These are phyloP conservation scores for Termitomyces sp. DNA, from an alignment of 768 basidiomycete genomes.

Conservation along the genomic window DNA sequence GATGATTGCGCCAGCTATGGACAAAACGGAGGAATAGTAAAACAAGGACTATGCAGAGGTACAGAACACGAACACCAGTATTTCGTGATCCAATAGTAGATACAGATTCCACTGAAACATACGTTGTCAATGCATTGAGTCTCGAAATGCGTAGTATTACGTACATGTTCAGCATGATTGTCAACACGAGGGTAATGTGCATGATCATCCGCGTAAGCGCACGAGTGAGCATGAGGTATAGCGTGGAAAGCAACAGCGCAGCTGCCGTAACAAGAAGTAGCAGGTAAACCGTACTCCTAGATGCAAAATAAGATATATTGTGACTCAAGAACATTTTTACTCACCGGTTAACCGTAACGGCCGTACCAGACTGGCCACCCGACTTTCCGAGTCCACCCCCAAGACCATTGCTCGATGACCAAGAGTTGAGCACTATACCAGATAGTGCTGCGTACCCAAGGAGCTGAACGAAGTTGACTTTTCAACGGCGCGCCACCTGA, in stretches of 20 bases:
- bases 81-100: constrained; percentile 72
- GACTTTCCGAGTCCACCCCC: constrained; percentile 70
- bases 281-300: constrained; percentile 73
- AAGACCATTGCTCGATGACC: constrained; percentile 62
- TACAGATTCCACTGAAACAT: constrained; percentile 58
- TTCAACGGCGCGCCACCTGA: too few relatives aligned
- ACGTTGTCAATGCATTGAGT: constrained; percentile 1
- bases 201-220: constrained; percentile 73
- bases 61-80: constrained; percentile 56
- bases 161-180: constrained; percentile 63
- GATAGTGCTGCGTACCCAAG: constrained; percentile 69
- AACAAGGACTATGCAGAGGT: background rate
- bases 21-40: background rate
- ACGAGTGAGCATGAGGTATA: constrained; percentile 70
- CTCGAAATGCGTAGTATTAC: constrained; percentile 18
- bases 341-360: constrained; percentile 66
- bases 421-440: constrained; percentile 61
- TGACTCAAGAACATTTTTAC: constrained; percentile 19
- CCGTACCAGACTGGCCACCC: constrained; percentile 54
- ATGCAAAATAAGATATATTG: background rate
- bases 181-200: constrained; percentile 70
- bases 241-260: constrained; percentile 60
- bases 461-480: constrained; percentile 39
- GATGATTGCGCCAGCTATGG: constrained; percentile 75
- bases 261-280: constrained; percentile 70